Conservation (phyloP, 163 green algal genomes). For the Trebouxia gelatinosa region DNA sequence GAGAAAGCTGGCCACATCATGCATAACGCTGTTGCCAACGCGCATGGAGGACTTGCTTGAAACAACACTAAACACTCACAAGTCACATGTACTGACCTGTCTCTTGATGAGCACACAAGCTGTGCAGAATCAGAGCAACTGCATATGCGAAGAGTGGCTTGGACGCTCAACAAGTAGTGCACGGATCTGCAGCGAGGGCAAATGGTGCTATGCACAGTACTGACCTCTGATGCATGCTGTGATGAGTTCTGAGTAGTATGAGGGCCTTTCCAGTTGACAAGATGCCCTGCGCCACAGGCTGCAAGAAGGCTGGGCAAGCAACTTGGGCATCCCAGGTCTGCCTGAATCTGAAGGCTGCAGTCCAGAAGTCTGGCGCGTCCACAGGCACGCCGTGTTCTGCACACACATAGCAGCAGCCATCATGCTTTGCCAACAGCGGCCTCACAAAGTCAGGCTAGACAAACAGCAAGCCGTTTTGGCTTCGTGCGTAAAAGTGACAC, state of each 20-base stretch:
- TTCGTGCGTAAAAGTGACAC: neutral
- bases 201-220: neutral
- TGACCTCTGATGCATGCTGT: neutral
- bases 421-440: too few relatives aligned
- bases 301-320: slow-evolving; percentile 39
- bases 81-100: too few relatives aligned
- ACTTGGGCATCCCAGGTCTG: neutral
- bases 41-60: too few relatives aligned
- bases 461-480: neutral
- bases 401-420: neutral
- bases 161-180: neutral
- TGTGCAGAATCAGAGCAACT: neutral
- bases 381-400: slow-evolving; percentile 28
- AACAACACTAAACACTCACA: too few relatives aligned
- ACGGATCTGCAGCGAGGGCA: neutral
- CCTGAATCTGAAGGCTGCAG: slow-evolving; percentile 34
- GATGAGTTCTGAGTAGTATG: slow-evolving; percentile 35
- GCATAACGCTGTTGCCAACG: too few relatives aligned
- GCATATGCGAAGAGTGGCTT: neutral
- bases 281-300: slow-evolving; percentile 28
- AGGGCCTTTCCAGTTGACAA: slow-evolving; percentile 39
- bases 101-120: neutral
- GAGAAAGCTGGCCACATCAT: too few relatives aligned
- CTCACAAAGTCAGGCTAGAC: neutral
- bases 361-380: slow-evolving; percentile 41